phyloP scores from a whole-genome alignment of 2,329 filamentous ascomycete genomes.

The Microdochium paspali region DNA sequence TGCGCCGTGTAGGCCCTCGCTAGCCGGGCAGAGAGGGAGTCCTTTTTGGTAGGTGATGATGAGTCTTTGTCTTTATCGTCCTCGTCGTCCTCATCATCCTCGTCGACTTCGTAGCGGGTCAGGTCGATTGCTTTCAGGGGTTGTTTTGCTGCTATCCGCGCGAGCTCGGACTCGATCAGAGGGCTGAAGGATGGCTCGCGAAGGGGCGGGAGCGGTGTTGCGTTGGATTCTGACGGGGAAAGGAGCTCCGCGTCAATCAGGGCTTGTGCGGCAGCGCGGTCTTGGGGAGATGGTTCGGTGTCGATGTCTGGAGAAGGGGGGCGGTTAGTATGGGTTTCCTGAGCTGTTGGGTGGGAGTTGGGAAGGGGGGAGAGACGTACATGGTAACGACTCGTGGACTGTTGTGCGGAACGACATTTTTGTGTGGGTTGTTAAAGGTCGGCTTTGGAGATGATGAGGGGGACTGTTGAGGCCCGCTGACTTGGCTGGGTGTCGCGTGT shows the following conservation, averaged over 20 bases:
- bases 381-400: slow-evolving; percentile 73
- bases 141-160: slow-evolving; percentile 51
- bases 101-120: slow-evolving; percentile 71
- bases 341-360: slow-evolving; percentile 7
- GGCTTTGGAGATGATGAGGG: neutral
- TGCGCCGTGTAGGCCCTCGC: slow-evolving; percentile 39
- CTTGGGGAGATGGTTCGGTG: slow-evolving; percentile 50
- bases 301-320: slow-evolving; percentile 65
- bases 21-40: slow-evolving; percentile 53
- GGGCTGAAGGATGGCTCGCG: slow-evolving; percentile 50
- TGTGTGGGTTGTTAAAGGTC: slow-evolving; percentile 1
- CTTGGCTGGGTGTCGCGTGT: neutral
- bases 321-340: neutral
- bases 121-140: slow-evolving; percentile 62
- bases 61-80: neutral
- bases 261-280: slow-evolving; percentile 56
- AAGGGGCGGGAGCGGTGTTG: slow-evolving; percentile 38
- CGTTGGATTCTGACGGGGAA: slow-evolving; percentile 37
- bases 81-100: slow-evolving; percentile 35
- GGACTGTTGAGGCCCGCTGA: neutral
- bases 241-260: slow-evolving; percentile 61
- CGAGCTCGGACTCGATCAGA: slow-evolving; percentile 58
- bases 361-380: slow-evolving; percentile 35
- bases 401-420: slow-evolving; percentile 59
- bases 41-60: slow-evolving; percentile 3